Percentiles rank a stretch among this genome's conserved stretches.
These are phyloP conservation scores for Cucurbita ficifolia DNA, from an alignment of 306 rosid species.

Conservation along the genomic window DNA sequence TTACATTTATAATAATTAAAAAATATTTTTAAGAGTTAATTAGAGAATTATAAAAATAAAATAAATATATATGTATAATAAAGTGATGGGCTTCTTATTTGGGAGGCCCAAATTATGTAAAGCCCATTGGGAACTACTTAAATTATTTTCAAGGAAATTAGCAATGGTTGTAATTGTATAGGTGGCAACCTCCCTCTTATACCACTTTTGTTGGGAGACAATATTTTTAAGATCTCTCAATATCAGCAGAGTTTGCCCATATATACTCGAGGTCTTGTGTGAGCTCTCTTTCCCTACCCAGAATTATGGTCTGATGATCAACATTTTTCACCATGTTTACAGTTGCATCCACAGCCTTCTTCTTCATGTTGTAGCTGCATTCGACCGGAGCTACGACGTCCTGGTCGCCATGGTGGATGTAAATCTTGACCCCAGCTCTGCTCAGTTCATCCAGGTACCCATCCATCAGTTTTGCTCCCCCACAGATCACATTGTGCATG, in stretches of 20 bases:
- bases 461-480: conserved; percentile 44
- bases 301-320: conserved; percentile 34
- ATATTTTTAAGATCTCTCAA: neutral
- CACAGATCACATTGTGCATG: conserved; percentile 83
- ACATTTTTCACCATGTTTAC: conserved; percentile 35
- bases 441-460: conserved; percentile 28
- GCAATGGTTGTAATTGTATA: too few relatives aligned
- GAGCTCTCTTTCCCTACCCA: conserved; percentile 50
- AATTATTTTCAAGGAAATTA: too few relatives aligned
- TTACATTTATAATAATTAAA: too few relatives aligned
- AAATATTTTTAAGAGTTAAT: too few relatives aligned
- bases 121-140: too few relatives aligned
- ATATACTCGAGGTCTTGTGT: conserved; percentile 18
- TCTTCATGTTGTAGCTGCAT: conserved; percentile 33
- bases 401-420: conserved; percentile 47
- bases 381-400: conserved; percentile 44
- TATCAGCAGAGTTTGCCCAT: conserved; percentile 22
- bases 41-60: too few relatives aligned
- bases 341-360: conserved; percentile 36
- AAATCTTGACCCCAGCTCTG: conserved; percentile 30
- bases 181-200: too few relatives aligned
- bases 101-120: too few relatives aligned
- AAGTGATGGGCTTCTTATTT: too few relatives aligned
- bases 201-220: neutral
- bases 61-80: too few relatives aligned